Evolutionary conservation across 2,329 filamentous ascomycete species (phyloP).

Genomic region (Lasiodiplodia hormozganensis): DNA sequence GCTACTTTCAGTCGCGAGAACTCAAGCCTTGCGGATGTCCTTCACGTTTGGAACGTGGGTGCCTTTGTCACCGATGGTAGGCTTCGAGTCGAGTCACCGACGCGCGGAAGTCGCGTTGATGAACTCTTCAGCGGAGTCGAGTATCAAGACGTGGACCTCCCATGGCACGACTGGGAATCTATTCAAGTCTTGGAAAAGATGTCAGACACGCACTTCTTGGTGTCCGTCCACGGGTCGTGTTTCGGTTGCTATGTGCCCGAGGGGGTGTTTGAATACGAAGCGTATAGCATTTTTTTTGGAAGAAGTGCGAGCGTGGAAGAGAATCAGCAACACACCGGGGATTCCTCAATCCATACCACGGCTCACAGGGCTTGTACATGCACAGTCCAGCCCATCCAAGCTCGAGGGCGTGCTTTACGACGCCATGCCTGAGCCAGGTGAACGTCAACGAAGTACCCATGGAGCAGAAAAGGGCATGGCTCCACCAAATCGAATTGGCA

Average conservation of each 20-base stretch:
- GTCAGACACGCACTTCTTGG: constrained; percentile 1
- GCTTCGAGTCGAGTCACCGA: background rate
- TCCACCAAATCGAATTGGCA: background rate
- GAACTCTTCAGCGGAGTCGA: constrained; percentile 11
- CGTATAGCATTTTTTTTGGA: background rate
- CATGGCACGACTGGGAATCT: constrained; percentile 3
- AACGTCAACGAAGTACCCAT: background rate
- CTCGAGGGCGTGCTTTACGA: constrained; percentile 5
- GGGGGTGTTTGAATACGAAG: background rate
- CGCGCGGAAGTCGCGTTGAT: background rate
- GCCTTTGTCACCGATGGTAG: background rate
- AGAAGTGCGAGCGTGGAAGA: constrained; percentile 5
- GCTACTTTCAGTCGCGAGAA: background rate
- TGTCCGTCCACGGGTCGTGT: background rate
- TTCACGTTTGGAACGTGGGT: background rate
- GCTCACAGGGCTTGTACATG: background rate
- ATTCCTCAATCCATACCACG: background rate
- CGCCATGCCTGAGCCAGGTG: background rate
- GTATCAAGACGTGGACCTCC: background rate
- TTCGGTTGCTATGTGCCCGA: constrained; percentile 8
- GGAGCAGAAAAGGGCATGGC: background rate
- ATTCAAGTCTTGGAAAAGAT: constrained; percentile 5
- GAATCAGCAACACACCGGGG: background rate
- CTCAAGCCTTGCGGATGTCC: background rate
- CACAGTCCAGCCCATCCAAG: background rate